Evolutionary conservation across 2,329 filamentous ascomycete genomes (phyloP).

Genomic region (Stemphylium vesicarium): DNA sequence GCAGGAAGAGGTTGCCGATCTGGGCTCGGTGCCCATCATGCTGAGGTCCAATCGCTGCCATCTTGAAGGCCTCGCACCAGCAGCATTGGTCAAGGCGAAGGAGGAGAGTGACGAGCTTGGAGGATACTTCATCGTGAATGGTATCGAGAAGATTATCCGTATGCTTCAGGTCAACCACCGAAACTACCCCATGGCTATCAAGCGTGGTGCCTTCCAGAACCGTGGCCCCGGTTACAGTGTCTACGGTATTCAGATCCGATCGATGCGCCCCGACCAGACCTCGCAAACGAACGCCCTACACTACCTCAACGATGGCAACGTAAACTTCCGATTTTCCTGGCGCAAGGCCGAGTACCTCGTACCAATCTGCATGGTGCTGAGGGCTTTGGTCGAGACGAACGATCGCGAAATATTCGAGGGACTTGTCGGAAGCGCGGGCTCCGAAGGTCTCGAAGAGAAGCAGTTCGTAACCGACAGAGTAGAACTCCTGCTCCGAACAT

Average conservation of each 20-base stretch:
- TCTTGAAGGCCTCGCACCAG: constrained; percentile 82
- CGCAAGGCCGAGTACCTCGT: constrained; percentile 96
- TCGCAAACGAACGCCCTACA: constrained; percentile 97
- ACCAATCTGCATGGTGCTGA: constrained; percentile 94
- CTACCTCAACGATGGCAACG: constrained; percentile 93
- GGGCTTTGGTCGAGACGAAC: constrained; percentile 93
- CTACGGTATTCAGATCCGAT: constrained; percentile 89
- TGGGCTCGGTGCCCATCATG: constrained; percentile 81
- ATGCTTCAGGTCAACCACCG: constrained; percentile 65
- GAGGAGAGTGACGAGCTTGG: constrained; percentile 97
- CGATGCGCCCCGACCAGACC: constrained; percentile 94
- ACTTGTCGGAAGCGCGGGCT: constrained; percentile 78
- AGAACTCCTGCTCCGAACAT: constrained; percentile 88
- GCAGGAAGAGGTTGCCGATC: constrained; percentile 79
- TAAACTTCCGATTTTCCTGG: constrained; percentile 98
- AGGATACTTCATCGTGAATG: constrained; percentile 97
- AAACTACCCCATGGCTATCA: constrained; percentile 95
- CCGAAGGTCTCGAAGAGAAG: constrained; percentile 81
- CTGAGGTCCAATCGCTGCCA: constrained; percentile 85
- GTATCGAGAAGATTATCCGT: constrained; percentile 14
- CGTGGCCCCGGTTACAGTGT: constrained; percentile 87
- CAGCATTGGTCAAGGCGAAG: constrained; percentile 80
- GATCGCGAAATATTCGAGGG: constrained; percentile 95
- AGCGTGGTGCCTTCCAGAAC: constrained; percentile 86
- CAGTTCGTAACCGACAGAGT: constrained; percentile 91